Base-by-base conservation (phyloP, 2,329 filamentous ascomycete genomes). In the Fusarium temperatum region DNA sequence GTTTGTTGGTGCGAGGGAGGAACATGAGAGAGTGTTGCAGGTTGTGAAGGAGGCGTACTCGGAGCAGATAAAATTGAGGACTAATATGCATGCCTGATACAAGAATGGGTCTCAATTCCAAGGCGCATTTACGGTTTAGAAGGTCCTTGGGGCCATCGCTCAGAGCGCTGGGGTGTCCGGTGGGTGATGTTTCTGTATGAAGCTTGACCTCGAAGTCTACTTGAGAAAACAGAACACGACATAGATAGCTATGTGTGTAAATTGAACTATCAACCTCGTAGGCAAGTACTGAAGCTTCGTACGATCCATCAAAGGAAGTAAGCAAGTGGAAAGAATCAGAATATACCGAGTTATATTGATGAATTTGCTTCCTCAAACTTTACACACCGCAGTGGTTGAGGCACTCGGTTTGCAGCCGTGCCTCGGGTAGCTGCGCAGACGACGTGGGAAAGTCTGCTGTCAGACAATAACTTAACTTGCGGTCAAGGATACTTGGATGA, bases 11-110 rank as follows among this genome's bases (percentile, higher is more conserved):
- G 88, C 88, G 4, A 85, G 88, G 13, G 79, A 69, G 24, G 78
- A 77, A 12, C 88, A 90, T 67, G 81, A 47, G 1, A 60, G 72
- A 5, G 85, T 90, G 4, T 75, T 89, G 63, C 87, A 90, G 74
- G 93, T 89, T 10, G 96, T 98, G 5, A 93, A 93, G 81, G 89
- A 90, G 71, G 94, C 32, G 32, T 35, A 0, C 0, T 35, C 32
- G 32, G 32, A 35, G 32, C 32, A 35, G 32, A 35, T 35, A 1
- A 35, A 14, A 35, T 35, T 35, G 32, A 35, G 32, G 32, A 35
- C 7, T 35, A 35, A 35, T 35, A 35, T 35, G 32, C 32, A 35
- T 35, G 32, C 32, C 32, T 53, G 12, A 24, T 35, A 8, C 11
- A 12, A 35, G 9, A 6, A 11, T 3, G 6, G 3, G 2, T 35